Evolutionary conservation across 306 rosid genomes (phyloP).

Genomic region (Vigna trinervia): DNA sequence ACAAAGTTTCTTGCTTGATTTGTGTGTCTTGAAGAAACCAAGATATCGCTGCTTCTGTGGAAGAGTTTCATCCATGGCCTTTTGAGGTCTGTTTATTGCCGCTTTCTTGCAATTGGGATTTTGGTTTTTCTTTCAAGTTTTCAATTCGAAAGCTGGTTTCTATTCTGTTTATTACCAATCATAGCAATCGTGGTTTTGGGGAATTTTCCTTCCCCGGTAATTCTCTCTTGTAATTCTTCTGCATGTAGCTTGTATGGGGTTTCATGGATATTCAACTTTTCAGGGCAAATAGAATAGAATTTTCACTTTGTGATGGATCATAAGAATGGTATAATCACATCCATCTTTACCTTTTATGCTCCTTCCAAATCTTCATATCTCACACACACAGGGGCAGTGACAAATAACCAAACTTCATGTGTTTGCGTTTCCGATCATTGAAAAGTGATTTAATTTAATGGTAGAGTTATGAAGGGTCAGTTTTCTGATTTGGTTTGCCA

Average conservation of each 20-base stretch:
- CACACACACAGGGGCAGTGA: not conserved
- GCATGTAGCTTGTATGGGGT: slow-evolving; percentile 8
- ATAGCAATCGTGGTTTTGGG: slow-evolving; percentile 1
- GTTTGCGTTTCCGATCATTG: slow-evolving; percentile 11
- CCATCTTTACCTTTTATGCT: slow-evolving; percentile 3
- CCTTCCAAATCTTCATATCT: slow-evolving; percentile 1
- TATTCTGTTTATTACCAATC: not conserved
- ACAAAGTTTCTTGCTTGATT: slow-evolving; percentile 34
- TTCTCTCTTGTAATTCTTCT: not conserved
- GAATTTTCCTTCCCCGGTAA: slow-evolving; percentile 13
- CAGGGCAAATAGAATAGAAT: not conserved
- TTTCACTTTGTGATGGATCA: slow-evolving; percentile 10
- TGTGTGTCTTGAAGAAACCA: slow-evolving; percentile 11
- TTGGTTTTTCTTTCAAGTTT: slow-evolving; percentile 10
- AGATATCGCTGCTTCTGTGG: not conserved
- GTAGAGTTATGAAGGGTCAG: slow-evolving; percentile 15
- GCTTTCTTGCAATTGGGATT: slow-evolving; percentile 10
- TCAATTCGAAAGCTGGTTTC: slow-evolving; percentile 6
- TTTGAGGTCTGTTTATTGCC: slow-evolving; percentile 34
- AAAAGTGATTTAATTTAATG: not conserved
- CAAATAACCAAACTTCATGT: slow-evolving; percentile 21
- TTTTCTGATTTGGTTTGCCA: slow-evolving; percentile 42
- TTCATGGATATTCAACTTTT: slow-evolving; percentile 26
- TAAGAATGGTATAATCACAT: slow-evolving; percentile 14
- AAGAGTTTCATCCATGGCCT: slow-evolving; percentile 37